A percentile compares a stretch with the other conserved stretches of the same genome.
These are phyloP conservation scores for Candida freyschussii DNA, from an alignment of 1,139 yeast genomes.

Conservation along the genomic window DNA sequence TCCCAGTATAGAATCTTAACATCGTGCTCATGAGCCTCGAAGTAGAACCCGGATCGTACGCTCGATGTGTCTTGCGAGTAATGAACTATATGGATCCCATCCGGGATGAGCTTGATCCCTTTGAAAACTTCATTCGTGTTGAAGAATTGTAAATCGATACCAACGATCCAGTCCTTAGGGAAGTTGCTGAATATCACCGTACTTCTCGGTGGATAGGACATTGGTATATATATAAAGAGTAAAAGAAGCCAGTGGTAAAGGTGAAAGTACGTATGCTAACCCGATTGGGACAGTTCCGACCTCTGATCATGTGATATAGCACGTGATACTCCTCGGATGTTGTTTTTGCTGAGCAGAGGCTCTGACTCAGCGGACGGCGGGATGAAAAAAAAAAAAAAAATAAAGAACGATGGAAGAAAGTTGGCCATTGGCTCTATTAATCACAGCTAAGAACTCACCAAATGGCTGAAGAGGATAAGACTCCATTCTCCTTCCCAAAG, in stretches of 20 bases:
- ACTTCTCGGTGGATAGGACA: slow-evolving; percentile 27
- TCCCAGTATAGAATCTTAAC: slow-evolving; percentile 29
- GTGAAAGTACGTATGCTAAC: no score
- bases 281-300: no score
- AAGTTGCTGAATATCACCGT: slow-evolving; percentile 28
- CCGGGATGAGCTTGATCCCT: slow-evolving; percentile 34
- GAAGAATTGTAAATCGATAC: slow-evolving; percentile 37
- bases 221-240: slow-evolving; percentile 2
- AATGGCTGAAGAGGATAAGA: slow-evolving; percentile 21
- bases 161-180: slow-evolving; percentile 31
- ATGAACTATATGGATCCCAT: slow-evolving; percentile 37
- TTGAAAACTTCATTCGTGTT: slow-evolving; percentile 29
- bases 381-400: slow-evolving; percentile 2
- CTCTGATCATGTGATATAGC: no score
- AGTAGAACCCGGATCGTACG: slow-evolving; percentile 29
- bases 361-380: no score
- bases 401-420: slow-evolving; percentile 13
- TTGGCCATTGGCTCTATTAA: neutral
- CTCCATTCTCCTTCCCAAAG: slow-evolving; percentile 56
- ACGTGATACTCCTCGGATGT: no score
- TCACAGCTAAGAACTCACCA: no score
- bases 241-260: neutral
- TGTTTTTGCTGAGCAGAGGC: no score
- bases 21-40: slow-evolving; percentile 24
- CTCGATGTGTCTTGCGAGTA: slow-evolving; percentile 30